Evolutionary conservation across 495 filamentous ascomycete genomes (phyloP).

Genomic region (Talaromyces stipitatus): DNA sequence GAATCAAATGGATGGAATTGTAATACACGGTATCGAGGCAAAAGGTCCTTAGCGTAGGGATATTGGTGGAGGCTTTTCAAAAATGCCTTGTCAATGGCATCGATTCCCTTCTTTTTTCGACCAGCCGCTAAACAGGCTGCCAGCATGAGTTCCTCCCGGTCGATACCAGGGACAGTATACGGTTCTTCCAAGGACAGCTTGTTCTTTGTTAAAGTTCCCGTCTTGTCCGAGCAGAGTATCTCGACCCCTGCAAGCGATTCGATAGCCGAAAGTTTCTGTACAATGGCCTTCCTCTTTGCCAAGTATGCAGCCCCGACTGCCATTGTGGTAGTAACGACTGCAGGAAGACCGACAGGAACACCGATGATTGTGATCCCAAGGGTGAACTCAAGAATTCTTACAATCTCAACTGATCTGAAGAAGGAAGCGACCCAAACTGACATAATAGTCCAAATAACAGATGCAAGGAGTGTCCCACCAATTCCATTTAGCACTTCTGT

Average conservation of each 20-base stretch:
- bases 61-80: conserved; percentile 75
- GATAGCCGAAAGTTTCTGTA: conserved; percentile 89
- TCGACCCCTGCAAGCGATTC: conserved; percentile 91
- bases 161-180: conserved; percentile 71
- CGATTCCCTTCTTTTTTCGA: conserved; percentile 90
- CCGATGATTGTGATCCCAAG: conserved; percentile 81
- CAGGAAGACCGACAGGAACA: conserved; percentile 91
- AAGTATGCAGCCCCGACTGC: conserved; percentile 89
- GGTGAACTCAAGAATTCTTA: conserved; percentile 74
- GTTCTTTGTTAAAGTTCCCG: conserved; percentile 79
- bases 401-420: conserved; percentile 74
- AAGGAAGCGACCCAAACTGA: conserved; percentile 81
- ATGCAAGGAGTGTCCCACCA: conserved; percentile 61
- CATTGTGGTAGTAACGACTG: conserved; percentile 94
- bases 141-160: conserved; percentile 78
- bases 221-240: conserved; percentile 96
- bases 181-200: conserved; percentile 81
- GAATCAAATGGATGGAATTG: conserved; percentile 88
- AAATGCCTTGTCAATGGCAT: conserved; percentile 93
- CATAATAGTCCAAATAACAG: conserved; percentile 73
- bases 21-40: conserved; percentile 68
- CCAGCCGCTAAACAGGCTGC: conserved; percentile 86
- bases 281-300: conserved; percentile 85
- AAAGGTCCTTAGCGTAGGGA: conserved; percentile 65
- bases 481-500: conserved; percentile 83